A percentile compares a stretch with the other conserved stretches of the same genome.
These are phyloP conservation scores for Coprinopsis sp. DNA, from an alignment of 768 basidiomycete genomes.

Conservation along the genomic window DNA sequence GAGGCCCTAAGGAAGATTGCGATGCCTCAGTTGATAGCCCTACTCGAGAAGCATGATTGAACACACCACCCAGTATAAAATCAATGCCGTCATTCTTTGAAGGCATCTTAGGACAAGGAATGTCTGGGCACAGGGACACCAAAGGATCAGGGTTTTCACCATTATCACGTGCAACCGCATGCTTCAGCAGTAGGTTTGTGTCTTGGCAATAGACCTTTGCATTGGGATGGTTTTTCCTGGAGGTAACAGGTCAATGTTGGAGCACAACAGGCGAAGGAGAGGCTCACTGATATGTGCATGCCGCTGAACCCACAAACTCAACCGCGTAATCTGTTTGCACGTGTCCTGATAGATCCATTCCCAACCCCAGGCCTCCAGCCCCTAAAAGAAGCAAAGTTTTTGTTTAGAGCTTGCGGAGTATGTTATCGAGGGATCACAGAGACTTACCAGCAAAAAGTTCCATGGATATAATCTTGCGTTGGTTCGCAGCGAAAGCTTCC, in stretches of 20 bases:
- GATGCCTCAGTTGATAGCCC: too few species aligned
- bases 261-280: background rate
- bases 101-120: conserved; percentile 44
- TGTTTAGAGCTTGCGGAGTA: background rate
- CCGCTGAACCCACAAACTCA: conserved; percentile 60
- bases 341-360: conserved; percentile 56
- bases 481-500: conserved; percentile 26
- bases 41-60: too few species aligned
- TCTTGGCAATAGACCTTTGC: conserved; percentile 63
- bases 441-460: conserved; percentile 65
- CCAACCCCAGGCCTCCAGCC: conserved; percentile 71
- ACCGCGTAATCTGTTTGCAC: conserved; percentile 67
- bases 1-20: conserved; percentile 53
- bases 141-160: conserved; percentile 38
- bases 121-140: conserved; percentile 35
- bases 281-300: conserved; percentile 56
- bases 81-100: conserved; percentile 55
- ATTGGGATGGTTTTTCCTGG: conserved; percentile 58
- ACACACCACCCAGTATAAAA: conserved; percentile 69
- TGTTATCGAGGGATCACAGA: background rate
- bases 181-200: conserved; percentile 52
- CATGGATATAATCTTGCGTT: conserved; percentile 49
- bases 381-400: conserved; percentile 33
- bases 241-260: background rate
- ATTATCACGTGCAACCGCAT: conserved; percentile 46